These are phyloP conservation scores for Pythium volutum DNA, from an alignment of 352 stramenopile genomes.

Conservation along the genomic window DNA sequence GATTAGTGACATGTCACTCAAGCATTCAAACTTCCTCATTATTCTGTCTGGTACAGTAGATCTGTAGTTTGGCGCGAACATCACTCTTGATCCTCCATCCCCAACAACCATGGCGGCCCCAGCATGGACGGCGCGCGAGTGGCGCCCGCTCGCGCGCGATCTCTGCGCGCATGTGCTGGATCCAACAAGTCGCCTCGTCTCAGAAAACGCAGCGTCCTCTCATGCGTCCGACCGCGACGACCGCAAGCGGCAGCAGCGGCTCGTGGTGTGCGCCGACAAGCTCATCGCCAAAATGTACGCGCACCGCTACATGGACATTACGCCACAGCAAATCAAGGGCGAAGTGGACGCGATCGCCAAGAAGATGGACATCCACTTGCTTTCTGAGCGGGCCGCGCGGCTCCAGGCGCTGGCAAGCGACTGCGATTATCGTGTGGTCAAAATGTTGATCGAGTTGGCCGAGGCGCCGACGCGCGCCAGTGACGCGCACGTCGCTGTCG, in stretches of 20 bases:
- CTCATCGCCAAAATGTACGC: conserved; percentile 47
- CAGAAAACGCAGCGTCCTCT: background rate
- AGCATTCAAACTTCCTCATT: background rate
- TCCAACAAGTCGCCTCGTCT: background rate
- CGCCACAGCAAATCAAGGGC: conserved; percentile 42
- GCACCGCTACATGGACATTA: conserved; percentile 46
- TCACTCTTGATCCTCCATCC: conserved; percentile 5
- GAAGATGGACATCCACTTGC: conserved; percentile 60
- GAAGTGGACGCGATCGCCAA: conserved; percentile 38
- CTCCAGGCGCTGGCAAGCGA: conserved; percentile 30
- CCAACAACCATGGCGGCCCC: conserved; percentile 26
- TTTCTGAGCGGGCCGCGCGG: conserved; percentile 37
- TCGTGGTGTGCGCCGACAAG: conserved; percentile 43
- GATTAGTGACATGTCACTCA: conserved; percentile 9
- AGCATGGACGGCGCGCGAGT: conserved; percentile 53
- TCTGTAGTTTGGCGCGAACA: conserved; percentile 7
- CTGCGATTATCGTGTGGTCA: conserved; percentile 49
- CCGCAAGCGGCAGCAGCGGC: conserved; percentile 18
- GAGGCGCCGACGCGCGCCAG: conserved; percentile 38
- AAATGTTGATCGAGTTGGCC: conserved; percentile 62
- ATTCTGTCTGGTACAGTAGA: conserved; percentile 9
- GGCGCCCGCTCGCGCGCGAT: conserved; percentile 50
- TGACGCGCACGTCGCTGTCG: conserved; percentile 34
- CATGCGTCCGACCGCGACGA: conserved; percentile 3
- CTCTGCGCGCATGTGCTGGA: conserved; percentile 34